Conservation (phyloP, 257 asterid species). For the Salvia hispanica region DNA sequence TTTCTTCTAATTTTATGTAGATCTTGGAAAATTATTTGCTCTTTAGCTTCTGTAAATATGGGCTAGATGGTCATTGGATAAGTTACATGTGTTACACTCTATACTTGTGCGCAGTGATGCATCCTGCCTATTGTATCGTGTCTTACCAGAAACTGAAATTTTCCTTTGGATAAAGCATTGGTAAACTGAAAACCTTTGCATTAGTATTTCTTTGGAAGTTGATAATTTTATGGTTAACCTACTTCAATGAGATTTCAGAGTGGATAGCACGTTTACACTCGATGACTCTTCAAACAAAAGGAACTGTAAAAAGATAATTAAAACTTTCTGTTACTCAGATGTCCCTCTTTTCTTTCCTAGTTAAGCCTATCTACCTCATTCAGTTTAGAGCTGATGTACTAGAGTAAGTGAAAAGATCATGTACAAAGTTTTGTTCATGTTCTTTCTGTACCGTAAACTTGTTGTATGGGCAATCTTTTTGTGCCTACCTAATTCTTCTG, state of each 20-base stretch:
- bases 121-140: constrained; percentile 17
- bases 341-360: constrained; percentile 12
- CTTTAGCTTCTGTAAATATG: constrained; percentile 20
- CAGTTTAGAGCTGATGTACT: constrained; percentile 1
- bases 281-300: not conserved
- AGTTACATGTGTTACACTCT: constrained; percentile 7
- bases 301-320: constrained; percentile 6
- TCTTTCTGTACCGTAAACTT: constrained; percentile 10
- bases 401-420: not conserved
- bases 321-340: too few relatives aligned
- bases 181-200: not conserved
- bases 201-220: not conserved
- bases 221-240: not conserved
- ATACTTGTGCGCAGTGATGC: not conserved
- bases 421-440: not conserved
- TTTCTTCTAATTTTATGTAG: constrained; percentile 12
- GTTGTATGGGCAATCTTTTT: not conserved
- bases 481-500: not conserved
- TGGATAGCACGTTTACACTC: not conserved
- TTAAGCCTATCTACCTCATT: not conserved
- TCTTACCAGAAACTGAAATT: constrained; percentile 10
- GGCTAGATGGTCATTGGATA: constrained; percentile 10
- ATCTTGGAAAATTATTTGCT: not conserved
- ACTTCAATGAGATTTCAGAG: constrained; percentile 6
- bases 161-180: not conserved